Evolutionary conservation across 1,139 yeast species (phyloP).

Genomic region (Protomyces inundatus): DNA sequence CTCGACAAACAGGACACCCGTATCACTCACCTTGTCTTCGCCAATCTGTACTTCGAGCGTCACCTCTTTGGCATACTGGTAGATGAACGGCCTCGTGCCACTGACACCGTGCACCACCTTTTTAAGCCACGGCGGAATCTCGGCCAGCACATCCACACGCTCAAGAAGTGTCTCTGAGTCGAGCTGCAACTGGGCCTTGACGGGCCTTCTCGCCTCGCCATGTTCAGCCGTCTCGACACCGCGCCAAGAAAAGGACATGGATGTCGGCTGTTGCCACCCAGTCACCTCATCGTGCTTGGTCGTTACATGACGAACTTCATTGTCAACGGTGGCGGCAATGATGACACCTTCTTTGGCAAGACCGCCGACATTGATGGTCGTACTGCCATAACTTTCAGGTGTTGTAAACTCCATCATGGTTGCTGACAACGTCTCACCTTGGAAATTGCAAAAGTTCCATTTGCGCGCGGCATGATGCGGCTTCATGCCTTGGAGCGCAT

Average conservation of each 20-base stretch:
- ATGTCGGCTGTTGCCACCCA: conserved; percentile 86
- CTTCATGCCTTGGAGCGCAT: conserved; percentile 99
- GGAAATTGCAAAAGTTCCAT: conserved; percentile 93
- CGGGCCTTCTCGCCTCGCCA: background rate
- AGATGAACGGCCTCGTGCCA: conserved; percentile 91
- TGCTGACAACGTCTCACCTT: conserved; percentile 65
- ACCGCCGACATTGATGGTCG: conserved; percentile 75
- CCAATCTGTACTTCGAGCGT: conserved; percentile 37
- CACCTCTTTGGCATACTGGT: conserved; percentile 70
- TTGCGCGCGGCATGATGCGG: conserved; percentile 98
- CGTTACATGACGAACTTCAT: conserved; percentile 59
- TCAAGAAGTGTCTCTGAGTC: conserved; percentile 55
- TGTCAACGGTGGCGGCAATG: conserved; percentile 60
- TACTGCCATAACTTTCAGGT: conserved; percentile 79
- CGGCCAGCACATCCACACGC: conserved; percentile 96
- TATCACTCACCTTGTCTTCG: conserved; percentile 40
- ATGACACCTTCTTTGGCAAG: conserved; percentile 61
- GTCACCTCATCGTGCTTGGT: conserved; percentile 61
- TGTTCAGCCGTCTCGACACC: conserved; percentile 44
- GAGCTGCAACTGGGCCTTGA: conserved; percentile 43
- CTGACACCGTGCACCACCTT: conserved; percentile 90
- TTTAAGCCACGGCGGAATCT: conserved; percentile 89
- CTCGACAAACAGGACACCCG: conserved; percentile 54
- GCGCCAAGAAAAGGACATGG: conserved; percentile 54
- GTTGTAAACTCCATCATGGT: conserved; percentile 94